Conservation (phyloP, 352 stramenopile species). For the Phytophthora boehmeriae region DNA sequence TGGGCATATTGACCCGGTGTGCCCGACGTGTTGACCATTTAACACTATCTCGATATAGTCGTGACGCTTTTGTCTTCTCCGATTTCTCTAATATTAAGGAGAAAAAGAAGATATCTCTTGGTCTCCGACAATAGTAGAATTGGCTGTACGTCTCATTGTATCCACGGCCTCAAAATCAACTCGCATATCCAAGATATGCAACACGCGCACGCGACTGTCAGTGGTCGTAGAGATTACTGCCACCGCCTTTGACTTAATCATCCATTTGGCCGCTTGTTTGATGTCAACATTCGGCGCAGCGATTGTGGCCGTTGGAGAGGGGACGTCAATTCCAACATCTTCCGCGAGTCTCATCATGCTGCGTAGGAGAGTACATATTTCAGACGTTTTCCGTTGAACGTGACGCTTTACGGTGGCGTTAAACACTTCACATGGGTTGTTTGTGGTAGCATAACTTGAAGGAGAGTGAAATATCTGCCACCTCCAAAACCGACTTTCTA, state of each 20-base stretch:
- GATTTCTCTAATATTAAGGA: neutral
- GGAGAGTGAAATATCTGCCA: slow-evolving; percentile 25
- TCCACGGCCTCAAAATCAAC: neutral
- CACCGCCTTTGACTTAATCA: slow-evolving; percentile 10
- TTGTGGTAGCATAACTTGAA: slow-evolving; percentile 12
- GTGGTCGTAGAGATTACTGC: neutral
- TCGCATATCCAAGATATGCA: slow-evolving; percentile 19
- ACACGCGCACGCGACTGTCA: neutral
- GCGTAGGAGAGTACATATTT: slow-evolving; percentile 7
- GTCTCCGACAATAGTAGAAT: neutral
- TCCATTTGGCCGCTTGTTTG: slow-evolving; percentile 16
- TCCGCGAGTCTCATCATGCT: slow-evolving; percentile 14
- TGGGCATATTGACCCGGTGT: neutral
- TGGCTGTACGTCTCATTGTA: slow-evolving; percentile 4
- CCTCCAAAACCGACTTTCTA: slow-evolving; percentile 15
- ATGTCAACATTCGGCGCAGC: slow-evolving; percentile 10
- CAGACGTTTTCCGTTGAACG: neutral
- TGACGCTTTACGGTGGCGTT: slow-evolving; percentile 27
- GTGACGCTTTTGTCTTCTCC: slow-evolving; percentile 3
- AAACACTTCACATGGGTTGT: slow-evolving; percentile 32
- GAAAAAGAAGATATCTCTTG: neutral
- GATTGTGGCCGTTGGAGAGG: neutral
- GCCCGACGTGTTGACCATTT: slow-evolving; percentile 5
- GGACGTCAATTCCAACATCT: slow-evolving; percentile 3
- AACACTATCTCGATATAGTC: slow-evolving; percentile 6